A percentile compares a stretch with the other conserved stretches of the same genome.
These are phyloP conservation scores for Eucalyptus victrix DNA, from an alignment of 345 rosid species.

Conservation along the genomic window DNA sequence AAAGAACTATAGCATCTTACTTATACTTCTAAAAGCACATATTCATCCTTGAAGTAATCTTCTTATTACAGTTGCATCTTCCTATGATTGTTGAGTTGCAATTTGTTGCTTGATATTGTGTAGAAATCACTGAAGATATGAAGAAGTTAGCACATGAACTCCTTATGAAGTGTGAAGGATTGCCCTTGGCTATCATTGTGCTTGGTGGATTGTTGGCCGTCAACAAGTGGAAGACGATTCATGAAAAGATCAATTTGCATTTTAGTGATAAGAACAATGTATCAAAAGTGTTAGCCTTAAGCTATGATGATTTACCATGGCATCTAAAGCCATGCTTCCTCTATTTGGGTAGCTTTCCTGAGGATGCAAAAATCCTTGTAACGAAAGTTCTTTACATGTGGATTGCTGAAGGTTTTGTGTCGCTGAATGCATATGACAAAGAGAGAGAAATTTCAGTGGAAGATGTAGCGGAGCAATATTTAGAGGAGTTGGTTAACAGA, in stretches of 20 bases:
- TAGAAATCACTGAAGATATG: neutral
- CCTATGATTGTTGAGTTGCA: neutral
- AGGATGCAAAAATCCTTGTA: conserved; percentile 19
- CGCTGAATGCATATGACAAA: neutral
- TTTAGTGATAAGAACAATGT: neutral
- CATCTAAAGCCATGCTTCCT: conserved; percentile 20
- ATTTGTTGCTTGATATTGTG: no score
- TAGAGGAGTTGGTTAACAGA: conserved; percentile 17
- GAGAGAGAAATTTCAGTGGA: neutral
- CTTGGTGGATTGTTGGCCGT: conserved; percentile 19
- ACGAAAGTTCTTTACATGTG: conserved; percentile 24
- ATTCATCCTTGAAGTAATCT: neutral
- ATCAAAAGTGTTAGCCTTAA: conserved; percentile 4
- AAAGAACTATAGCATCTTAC: neutral
- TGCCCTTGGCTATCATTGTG: conserved; percentile 24
- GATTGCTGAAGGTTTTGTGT: conserved; percentile 36
- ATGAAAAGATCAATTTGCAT: neutral
- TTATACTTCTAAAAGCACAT: neutral
- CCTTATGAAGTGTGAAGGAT: conserved; percentile 14
- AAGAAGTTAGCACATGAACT: conserved; percentile 14
- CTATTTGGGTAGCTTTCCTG: conserved; percentile 11
- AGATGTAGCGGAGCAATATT: conserved; percentile 12
- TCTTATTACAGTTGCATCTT: no score
- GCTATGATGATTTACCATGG: conserved; percentile 17
- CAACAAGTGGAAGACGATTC: conserved; percentile 6